phyloP scores from a whole-genome alignment of 2,329 filamentous ascomycete species.

The Metarhizium anisopliae region DNA sequence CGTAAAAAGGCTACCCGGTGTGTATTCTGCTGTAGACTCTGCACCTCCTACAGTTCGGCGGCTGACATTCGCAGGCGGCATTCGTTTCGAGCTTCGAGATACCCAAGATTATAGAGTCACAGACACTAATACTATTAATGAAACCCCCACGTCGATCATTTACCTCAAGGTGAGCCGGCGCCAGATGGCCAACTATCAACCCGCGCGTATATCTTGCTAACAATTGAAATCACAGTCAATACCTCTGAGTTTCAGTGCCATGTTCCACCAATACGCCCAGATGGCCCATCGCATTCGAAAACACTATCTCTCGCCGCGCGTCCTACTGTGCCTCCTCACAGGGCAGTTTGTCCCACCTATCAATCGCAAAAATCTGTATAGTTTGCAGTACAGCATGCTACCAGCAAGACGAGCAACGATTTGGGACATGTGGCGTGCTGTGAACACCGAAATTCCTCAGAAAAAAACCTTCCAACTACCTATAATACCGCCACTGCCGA shows the following conservation, averaged over 20 bases:
- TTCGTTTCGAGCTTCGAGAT: slow-evolving; percentile 83
- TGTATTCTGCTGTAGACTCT: slow-evolving; percentile 12
- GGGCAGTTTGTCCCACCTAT: slow-evolving; percentile 93
- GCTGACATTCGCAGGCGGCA: slow-evolving; percentile 38
- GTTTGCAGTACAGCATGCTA: slow-evolving; percentile 95
- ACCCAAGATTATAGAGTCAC: slow-evolving; percentile 43
- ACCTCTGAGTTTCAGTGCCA: slow-evolving; percentile 80
- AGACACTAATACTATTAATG: slow-evolving; percentile 29
- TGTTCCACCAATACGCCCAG: slow-evolving; percentile 97
- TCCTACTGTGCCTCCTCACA: slow-evolving; percentile 79
- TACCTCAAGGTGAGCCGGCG: slow-evolving; percentile 60
- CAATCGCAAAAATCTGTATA: slow-evolving; percentile 89
- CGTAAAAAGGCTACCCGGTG: slow-evolving; percentile 76
- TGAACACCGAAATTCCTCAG: slow-evolving; percentile 43
- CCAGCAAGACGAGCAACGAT: slow-evolving; percentile 74
- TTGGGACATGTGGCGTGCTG: slow-evolving; percentile 72
- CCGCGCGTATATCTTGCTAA: neutral
- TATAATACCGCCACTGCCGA: slow-evolving; percentile 22
- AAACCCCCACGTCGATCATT: slow-evolving; percentile 69
- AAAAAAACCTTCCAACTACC: slow-evolving; percentile 32
- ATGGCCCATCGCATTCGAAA: slow-evolving; percentile 86
- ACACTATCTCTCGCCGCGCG: slow-evolving; percentile 85
- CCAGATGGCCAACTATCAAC: neutral
- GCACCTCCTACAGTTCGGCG: neutral
- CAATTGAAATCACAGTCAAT: slow-evolving; percentile 52